Evolutionary conservation across 371 early-diverging fungal genomes (phyloP).

Genomic region (Mortierella sp.): DNA sequence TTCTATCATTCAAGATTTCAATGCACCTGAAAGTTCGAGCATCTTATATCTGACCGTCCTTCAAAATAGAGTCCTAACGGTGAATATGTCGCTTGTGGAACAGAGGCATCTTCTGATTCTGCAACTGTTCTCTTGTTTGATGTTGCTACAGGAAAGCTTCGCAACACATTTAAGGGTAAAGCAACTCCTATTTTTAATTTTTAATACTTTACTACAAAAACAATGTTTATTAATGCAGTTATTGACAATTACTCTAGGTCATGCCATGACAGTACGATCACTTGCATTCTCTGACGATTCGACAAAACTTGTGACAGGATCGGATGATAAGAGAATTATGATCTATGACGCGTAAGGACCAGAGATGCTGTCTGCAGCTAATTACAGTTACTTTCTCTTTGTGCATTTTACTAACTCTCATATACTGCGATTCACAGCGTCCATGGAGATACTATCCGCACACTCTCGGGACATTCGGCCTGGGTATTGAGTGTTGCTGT

Average conservation of each 20-base stretch:
- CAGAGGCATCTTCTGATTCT: constrained; percentile 83
- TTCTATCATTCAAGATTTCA: not conserved
- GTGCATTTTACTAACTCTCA: too few species aligned
- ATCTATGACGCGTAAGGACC: constrained; percentile 79
- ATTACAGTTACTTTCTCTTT: not conserved
- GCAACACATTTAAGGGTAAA: constrained; percentile 34
- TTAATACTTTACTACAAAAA: not conserved
- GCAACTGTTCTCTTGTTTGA: constrained; percentile 75
- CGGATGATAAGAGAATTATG: constrained; percentile 86
- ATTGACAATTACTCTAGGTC: constrained; percentile 62
- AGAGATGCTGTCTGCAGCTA: not conserved
- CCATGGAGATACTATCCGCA: constrained; percentile 81
- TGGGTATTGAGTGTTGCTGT: constrained; percentile 83
- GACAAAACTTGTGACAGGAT: constrained; percentile 76
- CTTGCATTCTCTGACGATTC: constrained; percentile 83
- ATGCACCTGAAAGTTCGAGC: not conserved
- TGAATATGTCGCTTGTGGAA: constrained; percentile 79
- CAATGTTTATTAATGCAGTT: not conserved
- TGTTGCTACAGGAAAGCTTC: constrained; percentile 62
- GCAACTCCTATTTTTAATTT: not conserved
- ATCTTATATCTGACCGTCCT: not conserved
- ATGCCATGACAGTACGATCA: constrained; percentile 80
- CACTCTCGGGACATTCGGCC: constrained; percentile 79
- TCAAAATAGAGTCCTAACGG: constrained; percentile 80
- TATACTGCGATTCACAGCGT: constrained; percentile 17